Percentiles rank a stretch among this genome's conserved stretches.
These are phyloP conservation scores for Pythium phragmiticola DNA, from an alignment of 352 stramenopile genomes.

Conservation along the genomic window DNA sequence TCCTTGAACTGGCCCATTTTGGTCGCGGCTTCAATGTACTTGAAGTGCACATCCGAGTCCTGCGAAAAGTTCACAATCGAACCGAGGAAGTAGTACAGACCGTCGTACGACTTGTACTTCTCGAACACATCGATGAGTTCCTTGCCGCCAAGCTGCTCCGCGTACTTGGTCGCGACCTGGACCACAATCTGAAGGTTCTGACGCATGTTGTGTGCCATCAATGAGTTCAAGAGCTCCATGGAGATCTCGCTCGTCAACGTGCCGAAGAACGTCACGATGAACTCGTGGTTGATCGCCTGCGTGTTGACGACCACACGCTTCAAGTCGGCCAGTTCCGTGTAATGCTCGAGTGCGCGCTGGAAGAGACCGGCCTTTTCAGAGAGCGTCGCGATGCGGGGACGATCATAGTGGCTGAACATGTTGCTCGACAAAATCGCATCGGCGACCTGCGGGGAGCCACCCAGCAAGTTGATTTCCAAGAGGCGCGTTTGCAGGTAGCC, in stretches of 20 bases:
- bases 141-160: constrained; percentile 91
- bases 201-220: constrained; percentile 97
- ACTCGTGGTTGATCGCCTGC: constrained; percentile 94
- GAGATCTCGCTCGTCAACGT: constrained; percentile 97
- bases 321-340: constrained; percentile 97
- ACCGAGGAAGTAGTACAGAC: constrained; percentile 98
- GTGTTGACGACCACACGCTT: constrained; percentile 95
- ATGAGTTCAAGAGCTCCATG: constrained; percentile 98
- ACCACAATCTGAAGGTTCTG: constrained; percentile 99
- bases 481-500: constrained; percentile 99
- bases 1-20: constrained; percentile 99
- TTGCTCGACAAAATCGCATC: constrained; percentile 99
- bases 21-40: constrained; percentile 99
- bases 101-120: constrained; percentile 98
- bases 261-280: constrained; percentile 99
- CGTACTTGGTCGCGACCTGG: constrained; percentile 96
- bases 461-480: constrained; percentile 99
- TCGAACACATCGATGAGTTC: constrained; percentile 99
- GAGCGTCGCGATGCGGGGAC: constrained; percentile 95
- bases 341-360: constrained; percentile 98
- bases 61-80: constrained; percentile 99
- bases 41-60: constrained; percentile 98
- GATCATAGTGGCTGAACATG: constrained; percentile 99
- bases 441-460: constrained; percentile 97
- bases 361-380: constrained; percentile 98